Evolutionary conservation across 495 filamentous ascomycete genomes (phyloP).

Genomic region (Halenospora varia): DNA sequence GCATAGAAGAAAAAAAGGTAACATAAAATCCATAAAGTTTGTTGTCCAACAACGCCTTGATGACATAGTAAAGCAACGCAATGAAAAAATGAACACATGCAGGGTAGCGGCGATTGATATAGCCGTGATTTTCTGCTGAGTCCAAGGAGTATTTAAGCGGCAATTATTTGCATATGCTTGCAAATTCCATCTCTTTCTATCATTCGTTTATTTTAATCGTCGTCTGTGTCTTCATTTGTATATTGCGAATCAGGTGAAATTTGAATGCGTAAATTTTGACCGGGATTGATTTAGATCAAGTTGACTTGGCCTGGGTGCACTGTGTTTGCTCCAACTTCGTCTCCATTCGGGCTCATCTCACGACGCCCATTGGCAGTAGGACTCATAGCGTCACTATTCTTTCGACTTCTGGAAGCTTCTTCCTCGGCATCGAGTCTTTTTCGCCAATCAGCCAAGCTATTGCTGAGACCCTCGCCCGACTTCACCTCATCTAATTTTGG

Average conservation of each 20-base stretch:
- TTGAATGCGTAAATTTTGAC: not conserved
- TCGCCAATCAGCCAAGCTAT: conserved; percentile 70
- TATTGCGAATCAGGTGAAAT: not conserved
- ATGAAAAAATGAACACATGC: not conserved
- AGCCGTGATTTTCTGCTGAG: not conserved
- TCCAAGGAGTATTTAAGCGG: not conserved
- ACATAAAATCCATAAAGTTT: not conserved
- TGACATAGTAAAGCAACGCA: not conserved
- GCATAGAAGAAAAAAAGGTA: not conserved
- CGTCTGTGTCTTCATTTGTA: not conserved
- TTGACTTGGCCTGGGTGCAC: not conserved
- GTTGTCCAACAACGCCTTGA: not conserved
- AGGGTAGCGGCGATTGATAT: not conserved
- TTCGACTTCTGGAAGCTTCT: conserved; percentile 15
- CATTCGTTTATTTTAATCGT: not conserved
- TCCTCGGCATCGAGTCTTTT: conserved; percentile 67
- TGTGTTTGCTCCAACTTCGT: not conserved
- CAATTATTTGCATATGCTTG: not conserved
- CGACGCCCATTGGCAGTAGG: not conserved
- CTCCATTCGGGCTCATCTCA: conserved; percentile 21
- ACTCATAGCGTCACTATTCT: conserved; percentile 6
- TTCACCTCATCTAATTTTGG: conserved; percentile 41
- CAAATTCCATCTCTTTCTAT: not conserved
- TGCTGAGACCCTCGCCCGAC: conserved; percentile 49
- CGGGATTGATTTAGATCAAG: not conserved